These are phyloP conservation scores for Fusarium guadeloupense DNA, from an alignment of 2,329 filamentous ascomycete species.

Conservation along the genomic window DNA sequence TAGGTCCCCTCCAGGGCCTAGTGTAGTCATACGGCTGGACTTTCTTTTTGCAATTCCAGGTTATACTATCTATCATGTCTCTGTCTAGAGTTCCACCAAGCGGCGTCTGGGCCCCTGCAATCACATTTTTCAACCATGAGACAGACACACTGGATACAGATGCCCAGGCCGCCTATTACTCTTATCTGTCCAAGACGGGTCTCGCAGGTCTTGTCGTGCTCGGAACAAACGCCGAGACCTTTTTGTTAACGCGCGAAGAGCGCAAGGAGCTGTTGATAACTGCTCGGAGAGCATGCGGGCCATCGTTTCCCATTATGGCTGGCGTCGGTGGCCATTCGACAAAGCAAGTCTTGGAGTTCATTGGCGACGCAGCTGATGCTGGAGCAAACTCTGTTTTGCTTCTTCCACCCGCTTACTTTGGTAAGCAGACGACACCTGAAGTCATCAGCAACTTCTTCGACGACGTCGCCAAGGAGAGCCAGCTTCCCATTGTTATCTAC, in stretches of 20 bases:
- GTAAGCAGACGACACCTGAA: constrained; percentile 65
- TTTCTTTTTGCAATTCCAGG: too few relatives aligned
- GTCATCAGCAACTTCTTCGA: constrained; percentile 70
- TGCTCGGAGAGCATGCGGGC: constrained; percentile 79
- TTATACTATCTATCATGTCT: constrained; percentile 18
- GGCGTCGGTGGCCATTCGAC: constrained; percentile 72
- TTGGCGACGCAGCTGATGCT: constrained; percentile 66
- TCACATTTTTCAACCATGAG: constrained; percentile 62
- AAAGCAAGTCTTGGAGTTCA: constrained; percentile 68
- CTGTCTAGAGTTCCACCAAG: constrained; percentile 35
- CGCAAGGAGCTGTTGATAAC: constrained; percentile 63
- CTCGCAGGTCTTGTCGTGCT: constrained; percentile 63
- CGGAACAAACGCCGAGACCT: constrained; percentile 66
- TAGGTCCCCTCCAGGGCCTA: background rate
- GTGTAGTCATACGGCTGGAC: background rate
- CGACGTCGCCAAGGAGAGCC: constrained; percentile 61
- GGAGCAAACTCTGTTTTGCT: constrained; percentile 70
- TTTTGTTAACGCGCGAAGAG: constrained; percentile 67
- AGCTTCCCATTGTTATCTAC: constrained; percentile 70
- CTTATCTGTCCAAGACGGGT: constrained; percentile 60
- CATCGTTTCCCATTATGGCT: constrained; percentile 86
- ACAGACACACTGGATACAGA: constrained; percentile 59
- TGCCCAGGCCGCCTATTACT: constrained; percentile 60
- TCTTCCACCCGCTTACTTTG: constrained; percentile 71
- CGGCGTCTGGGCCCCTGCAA: constrained; percentile 62